Evolutionary conservation across 2,329 filamentous ascomycete genomes (phyloP).

Genomic region (Xylariomycetidae sp.): DNA sequence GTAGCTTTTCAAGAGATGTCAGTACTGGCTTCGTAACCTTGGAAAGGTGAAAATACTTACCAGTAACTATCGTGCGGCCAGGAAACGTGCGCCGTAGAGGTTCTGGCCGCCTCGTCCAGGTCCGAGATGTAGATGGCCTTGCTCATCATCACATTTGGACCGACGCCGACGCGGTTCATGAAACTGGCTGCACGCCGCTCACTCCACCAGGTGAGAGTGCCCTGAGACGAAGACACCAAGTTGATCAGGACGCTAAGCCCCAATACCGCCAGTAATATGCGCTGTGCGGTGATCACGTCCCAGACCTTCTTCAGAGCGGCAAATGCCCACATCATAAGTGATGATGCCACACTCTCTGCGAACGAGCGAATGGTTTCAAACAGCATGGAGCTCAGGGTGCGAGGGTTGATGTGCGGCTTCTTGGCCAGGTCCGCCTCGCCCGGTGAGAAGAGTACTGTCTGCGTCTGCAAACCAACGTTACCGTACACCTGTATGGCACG

Average conservation of each 20-base stretch:
- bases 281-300: slow-evolving; percentile 65
- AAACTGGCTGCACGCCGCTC: slow-evolving; percentile 76
- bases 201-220: slow-evolving; percentile 74
- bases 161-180: slow-evolving; percentile 75
- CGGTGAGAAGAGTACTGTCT: slow-evolving; percentile 55
- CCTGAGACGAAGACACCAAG: slow-evolving; percentile 65
- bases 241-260: slow-evolving; percentile 66
- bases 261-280: slow-evolving; percentile 65
- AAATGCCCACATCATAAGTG: slow-evolving; percentile 71
- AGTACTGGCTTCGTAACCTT: no score
- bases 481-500: slow-evolving; percentile 77
- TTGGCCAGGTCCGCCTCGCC: slow-evolving; percentile 39
- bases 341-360: slow-evolving; percentile 66
- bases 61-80: slow-evolving; percentile 45
- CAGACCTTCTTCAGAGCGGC: slow-evolving; percentile 59
- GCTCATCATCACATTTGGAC: slow-evolving; percentile 74
- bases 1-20: no score
- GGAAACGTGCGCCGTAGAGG: slow-evolving; percentile 23
- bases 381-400: slow-evolving; percentile 62
- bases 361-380: slow-evolving; percentile 68
- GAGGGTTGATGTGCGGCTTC: slow-evolving; percentile 54
- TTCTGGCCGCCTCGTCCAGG: slow-evolving; percentile 57
- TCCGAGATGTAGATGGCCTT: slow-evolving; percentile 80
- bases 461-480: slow-evolving; percentile 61
- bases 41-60: slow-evolving; percentile 28